A percentile compares a stretch with the other conserved stretches of the same genome.
Conservation (phyloP, 805 yeast genomes). For the Yamadazyma insecticola region DNA sequence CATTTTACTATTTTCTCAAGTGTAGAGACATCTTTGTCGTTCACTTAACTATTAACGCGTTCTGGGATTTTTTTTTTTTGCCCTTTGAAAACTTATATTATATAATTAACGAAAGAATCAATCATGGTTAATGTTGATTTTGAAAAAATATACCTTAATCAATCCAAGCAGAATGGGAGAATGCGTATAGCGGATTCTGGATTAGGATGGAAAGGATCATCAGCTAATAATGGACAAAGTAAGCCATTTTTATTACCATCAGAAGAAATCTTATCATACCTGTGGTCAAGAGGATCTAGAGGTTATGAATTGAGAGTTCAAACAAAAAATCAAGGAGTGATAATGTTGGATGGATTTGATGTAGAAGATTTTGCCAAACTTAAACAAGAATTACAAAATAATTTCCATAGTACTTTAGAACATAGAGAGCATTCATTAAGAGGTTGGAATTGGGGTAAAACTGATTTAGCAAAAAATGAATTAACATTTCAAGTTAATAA, state of each 20-base stretch:
- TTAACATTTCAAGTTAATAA: constrained; percentile 80
- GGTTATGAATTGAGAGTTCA: constrained; percentile 88
- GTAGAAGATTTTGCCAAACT: constrained; percentile 73
- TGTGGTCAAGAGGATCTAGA: constrained; percentile 91
- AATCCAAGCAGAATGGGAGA: constrained; percentile 77
- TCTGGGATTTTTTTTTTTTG: too few relatives aligned
- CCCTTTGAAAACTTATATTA: too few relatives aligned
- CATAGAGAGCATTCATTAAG: constrained; percentile 86
- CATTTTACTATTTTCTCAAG: too few relatives aligned
- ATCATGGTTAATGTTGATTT: constrained; percentile 62
- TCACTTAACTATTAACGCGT: too few relatives aligned
- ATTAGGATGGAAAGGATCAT: constrained; percentile 87
- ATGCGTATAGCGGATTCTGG: constrained; percentile 97
- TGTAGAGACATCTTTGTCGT: too few relatives aligned
- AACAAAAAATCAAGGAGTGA: constrained; percentile 83
- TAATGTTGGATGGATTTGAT: constrained; percentile 89
- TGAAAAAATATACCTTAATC: constrained; percentile 87
- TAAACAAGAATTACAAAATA: constrained; percentile 77
- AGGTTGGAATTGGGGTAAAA: constrained; percentile 99
- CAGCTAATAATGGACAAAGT: constrained; percentile 29
- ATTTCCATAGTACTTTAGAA: constrained; percentile 70
- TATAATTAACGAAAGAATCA: too few relatives aligned
- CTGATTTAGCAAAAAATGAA: constrained; percentile 90
- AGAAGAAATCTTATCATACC: constrained; percentile 71
- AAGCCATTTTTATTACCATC: constrained; percentile 88